Base-by-base conservation (phyloP, 495 filamentous ascomycete genomes). In the Penicillium riverlandense region DNA sequence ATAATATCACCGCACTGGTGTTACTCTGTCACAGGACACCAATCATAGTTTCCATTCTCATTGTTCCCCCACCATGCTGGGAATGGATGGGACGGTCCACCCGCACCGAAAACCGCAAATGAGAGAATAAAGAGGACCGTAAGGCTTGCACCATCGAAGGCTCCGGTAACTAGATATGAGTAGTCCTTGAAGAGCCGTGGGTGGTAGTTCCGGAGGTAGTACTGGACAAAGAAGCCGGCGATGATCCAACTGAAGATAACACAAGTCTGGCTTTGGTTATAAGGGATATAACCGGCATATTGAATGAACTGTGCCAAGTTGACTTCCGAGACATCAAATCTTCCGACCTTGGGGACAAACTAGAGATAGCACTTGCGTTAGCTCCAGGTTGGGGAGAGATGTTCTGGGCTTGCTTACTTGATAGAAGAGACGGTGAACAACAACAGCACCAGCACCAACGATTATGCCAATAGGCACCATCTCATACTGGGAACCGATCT, bases 51-150 rank as follows among this genome's bases (percentile, higher is more conserved):
- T 12, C 54, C 54, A 29, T 55, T 28, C 0, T 9, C 9, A 33
- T 58, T 58, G n/a, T 79, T 79, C 9, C 76, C 76, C 72, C 73
- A 77, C 74, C 74, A 79, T 6, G 48, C 54, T 1, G 60, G 66
- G 48, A 67, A 64, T 2, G 56, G 43, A 11, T 50, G 44, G 7
- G 51, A 40, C 7, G 38, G 8, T 2, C 70, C 70, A 44, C 54
- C 55, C 8, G 58, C 78, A 0, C 78, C 78, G 29, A 77, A 72
- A 0, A 82, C 74, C 1, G 78, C 76, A 55, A 82, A 82, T 0
- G 73, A 73, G 4, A 82, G 61, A 29, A 82, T 69, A 45, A 82
- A 82, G 0, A 80, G 58, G 0, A 76, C 57, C 6, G 66, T 59
- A 37, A 71, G 63, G 36, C 61, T 69, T 6, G 67, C 78, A 31